These are phyloP conservation scores for Chamaecrista fasciculata DNA, from an alignment of 306 rosid genomes.

Conservation along the genomic window DNA sequence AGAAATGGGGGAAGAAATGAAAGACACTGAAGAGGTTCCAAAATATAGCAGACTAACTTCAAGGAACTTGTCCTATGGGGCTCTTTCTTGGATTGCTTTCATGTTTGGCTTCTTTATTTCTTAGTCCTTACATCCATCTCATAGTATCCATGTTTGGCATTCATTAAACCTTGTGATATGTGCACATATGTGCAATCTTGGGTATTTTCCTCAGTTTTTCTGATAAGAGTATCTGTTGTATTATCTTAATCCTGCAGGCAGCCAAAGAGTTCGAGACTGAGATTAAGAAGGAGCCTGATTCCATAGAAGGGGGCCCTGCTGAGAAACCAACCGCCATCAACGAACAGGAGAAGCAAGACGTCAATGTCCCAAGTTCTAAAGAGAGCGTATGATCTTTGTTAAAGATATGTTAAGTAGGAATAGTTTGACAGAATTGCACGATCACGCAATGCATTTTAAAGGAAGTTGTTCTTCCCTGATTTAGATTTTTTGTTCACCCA, in stretches of 20 bases:
- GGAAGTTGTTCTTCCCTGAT: slow-evolving; percentile 22
- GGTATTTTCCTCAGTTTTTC: neutral
- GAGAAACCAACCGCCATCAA: slow-evolving; percentile 44
- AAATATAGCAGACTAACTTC: neutral
- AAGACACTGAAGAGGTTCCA: neutral
- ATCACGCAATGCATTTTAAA: slow-evolving; percentile 20
- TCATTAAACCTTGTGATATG: neutral
- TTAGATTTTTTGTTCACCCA: slow-evolving; percentile 23
- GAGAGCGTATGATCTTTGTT: slow-evolving; percentile 61
- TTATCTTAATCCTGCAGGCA: slow-evolving; percentile 58
- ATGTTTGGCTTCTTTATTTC: neutral
- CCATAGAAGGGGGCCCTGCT: slow-evolving; percentile 35
- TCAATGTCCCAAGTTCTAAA: slow-evolving; percentile 60
- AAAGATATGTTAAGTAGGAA: slow-evolving; percentile 12
- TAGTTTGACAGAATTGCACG: slow-evolving; percentile 24
- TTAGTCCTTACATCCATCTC: neutral
- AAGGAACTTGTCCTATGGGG: neutral
- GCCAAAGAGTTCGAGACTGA: slow-evolving; percentile 97
- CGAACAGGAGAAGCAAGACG: slow-evolving; percentile 64
- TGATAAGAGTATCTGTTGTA: slow-evolving; percentile 15
- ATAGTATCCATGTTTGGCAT: neutral
- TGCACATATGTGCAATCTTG: slow-evolving; percentile 1
- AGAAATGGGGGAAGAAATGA: slow-evolving; percentile 1
- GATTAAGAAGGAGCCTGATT: slow-evolving; percentile 72
- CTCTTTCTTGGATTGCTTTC: neutral